phyloP scores from a whole-genome alignment of 768 basidiomycete species.

The Lenzites betulinus region DNA sequence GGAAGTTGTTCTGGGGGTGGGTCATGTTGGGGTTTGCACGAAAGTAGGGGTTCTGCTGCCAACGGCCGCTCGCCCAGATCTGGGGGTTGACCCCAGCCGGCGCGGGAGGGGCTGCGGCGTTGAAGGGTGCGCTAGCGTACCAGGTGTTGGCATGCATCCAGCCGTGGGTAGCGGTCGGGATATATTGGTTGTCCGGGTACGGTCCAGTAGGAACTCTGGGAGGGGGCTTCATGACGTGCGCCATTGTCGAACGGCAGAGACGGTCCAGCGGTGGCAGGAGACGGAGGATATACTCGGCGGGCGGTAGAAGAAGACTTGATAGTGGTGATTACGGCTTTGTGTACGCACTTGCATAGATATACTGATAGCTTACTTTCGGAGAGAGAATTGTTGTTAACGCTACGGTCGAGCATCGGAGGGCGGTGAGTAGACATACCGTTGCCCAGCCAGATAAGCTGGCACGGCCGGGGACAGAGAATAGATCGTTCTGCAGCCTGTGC shows the following conservation, averaged over 20 bases:
- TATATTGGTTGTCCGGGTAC: background rate
- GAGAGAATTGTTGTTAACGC: background rate
- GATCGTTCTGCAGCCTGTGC: conserved; percentile 18
- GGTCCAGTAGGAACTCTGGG: background rate
- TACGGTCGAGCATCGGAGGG: background rate
- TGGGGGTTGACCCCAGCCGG: conserved; percentile 50
- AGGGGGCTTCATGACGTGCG: conserved; percentile 17
- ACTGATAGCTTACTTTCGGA: conserved; percentile 13
- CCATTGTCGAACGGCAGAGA: conserved; percentile 1
- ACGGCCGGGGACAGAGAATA: background rate
- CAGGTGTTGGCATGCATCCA: conserved; percentile 20
- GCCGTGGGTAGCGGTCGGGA: conserved; percentile 13
- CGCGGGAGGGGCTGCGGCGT: conserved; percentile 52
- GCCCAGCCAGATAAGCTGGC: conserved; percentile 12
- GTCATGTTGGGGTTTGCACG: conserved; percentile 13
- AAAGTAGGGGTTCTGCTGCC: conserved; percentile 39
- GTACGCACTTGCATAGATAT: conserved; percentile 27
- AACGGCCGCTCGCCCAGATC: conserved; percentile 45
- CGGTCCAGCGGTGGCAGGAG: background rate
- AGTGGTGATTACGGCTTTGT: conserved; percentile 12
- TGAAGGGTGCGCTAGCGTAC: conserved; percentile 16
- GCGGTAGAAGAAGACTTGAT: conserved; percentile 7
- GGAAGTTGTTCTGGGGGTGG: conserved; percentile 6
- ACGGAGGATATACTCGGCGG: conserved; percentile 14
- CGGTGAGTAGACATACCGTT: conserved; percentile 2